Conservation (phyloP, 129 eudicot species). For the Rutidosis leptorrhynchoides region DNA sequence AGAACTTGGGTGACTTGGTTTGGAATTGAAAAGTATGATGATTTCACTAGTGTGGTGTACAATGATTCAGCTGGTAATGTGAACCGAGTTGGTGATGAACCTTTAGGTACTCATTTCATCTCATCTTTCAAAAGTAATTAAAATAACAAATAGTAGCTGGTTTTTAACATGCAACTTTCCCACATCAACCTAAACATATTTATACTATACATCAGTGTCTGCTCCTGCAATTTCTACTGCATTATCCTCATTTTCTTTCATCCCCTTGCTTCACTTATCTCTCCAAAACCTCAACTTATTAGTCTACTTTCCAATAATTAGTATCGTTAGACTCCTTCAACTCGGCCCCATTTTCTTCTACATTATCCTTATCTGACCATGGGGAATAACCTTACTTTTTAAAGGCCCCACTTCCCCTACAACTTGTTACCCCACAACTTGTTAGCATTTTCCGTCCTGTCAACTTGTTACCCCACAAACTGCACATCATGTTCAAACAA, state of each 20-base stretch:
- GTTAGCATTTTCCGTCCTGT: constrained; percentile 83
- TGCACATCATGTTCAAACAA: constrained; percentile 93
- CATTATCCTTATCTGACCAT: constrained; percentile 9
- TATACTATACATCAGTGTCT: constrained; percentile 43
- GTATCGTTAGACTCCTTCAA: constrained; percentile 63
- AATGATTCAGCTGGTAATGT: constrained; percentile 51
- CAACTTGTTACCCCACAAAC: constrained; percentile 83
- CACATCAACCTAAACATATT: too few species aligned
- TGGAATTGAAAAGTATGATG: constrained; percentile 53
- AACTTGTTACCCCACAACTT: constrained; percentile 68
- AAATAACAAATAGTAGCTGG: too few species aligned
- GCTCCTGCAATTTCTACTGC: too few species aligned
- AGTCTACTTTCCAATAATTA: too few species aligned
- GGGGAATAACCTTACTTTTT: constrained; percentile 40
- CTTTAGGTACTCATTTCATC: constrained; percentile 49
- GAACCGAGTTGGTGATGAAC: constrained; percentile 60
- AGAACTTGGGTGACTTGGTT: constrained; percentile 54
- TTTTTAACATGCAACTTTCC: too few species aligned
- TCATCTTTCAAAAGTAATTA: constrained; percentile 16
- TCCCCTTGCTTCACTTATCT: too few species aligned
- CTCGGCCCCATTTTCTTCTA: constrained; percentile 47
- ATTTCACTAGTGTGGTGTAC: constrained; percentile 44
- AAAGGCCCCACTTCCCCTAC: constrained; percentile 86
- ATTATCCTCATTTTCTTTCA: too few species aligned
- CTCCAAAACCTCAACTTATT: constrained; percentile 75